These are phyloP conservation scores for Oryza glumipatula DNA, from an alignment of 176 grass and related monocot species.

Conservation along the genomic window DNA sequence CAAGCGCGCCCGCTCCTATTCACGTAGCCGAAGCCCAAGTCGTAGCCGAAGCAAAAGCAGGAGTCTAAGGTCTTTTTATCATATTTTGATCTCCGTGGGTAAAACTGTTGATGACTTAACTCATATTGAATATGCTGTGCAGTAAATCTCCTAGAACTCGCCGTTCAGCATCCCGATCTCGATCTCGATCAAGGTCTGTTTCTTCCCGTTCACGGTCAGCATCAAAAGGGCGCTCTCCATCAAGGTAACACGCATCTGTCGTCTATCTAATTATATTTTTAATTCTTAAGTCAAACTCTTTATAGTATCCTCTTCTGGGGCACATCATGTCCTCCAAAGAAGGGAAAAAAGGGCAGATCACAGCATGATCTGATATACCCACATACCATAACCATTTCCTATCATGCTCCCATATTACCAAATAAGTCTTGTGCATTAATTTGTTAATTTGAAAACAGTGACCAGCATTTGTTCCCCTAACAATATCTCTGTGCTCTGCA, in stretches of 20 bases:
- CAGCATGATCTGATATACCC: neutral
- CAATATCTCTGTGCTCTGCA: neutral
- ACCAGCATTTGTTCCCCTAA: neutral
- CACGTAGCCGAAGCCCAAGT: conserved; percentile 64
- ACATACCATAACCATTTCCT: neutral
- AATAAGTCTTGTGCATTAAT: neutral
- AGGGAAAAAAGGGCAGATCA: neutral
- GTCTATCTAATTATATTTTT: neutral
- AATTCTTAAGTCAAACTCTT: neutral
- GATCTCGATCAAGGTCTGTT: conserved; percentile 65
- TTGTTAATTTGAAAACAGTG: conserved; percentile 9
- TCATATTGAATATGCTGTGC: conserved; percentile 16
- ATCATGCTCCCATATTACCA: neutral
- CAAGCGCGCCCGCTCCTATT: conserved; percentile 48
- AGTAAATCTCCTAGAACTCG: conserved; percentile 64
- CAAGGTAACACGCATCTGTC: conserved; percentile 44
- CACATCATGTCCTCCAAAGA: neutral
- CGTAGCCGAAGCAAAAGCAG: conserved; percentile 64
- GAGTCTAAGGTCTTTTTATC: conserved; percentile 50
- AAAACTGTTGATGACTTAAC: conserved; percentile 8
- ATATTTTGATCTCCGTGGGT: neutral
- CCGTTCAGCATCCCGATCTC: conserved; percentile 58
- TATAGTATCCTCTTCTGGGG: neutral
- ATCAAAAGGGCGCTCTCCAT: conserved; percentile 54
- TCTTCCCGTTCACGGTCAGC: conserved; percentile 62